Evolutionary conservation across 2,329 filamentous ascomycete genomes (phyloP).

Genomic region (Neoascochyta sp.): DNA sequence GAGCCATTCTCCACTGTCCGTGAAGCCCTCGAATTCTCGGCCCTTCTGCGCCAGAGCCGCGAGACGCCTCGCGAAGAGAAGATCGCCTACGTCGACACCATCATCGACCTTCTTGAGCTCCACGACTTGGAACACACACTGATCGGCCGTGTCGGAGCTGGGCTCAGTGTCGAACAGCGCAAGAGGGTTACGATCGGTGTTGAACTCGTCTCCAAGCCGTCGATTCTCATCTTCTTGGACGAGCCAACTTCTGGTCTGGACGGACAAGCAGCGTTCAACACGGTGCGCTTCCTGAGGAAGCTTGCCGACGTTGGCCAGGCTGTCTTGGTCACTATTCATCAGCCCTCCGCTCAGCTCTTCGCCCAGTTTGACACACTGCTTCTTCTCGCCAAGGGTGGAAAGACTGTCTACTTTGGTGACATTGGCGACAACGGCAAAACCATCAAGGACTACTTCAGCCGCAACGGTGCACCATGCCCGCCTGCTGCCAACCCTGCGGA

Average conservation of each 20-base stretch:
- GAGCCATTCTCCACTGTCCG: conserved; percentile 26
- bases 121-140: conserved; percentile 25
- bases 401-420: conserved; percentile 77
- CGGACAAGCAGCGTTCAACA: conserved; percentile 65
- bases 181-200: conserved; percentile 53
- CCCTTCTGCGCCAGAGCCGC: conserved; percentile 26
- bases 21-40: conserved; percentile 30
- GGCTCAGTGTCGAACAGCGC: conserved; percentile 48
- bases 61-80: conserved; percentile 20
- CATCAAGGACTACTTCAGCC: conserved; percentile 55
- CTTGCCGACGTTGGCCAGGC: conserved; percentile 71
- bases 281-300: conserved; percentile 67
- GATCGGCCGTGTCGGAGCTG: conserved; percentile 22
- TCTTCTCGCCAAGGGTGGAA: conserved; percentile 68
- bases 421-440: conserved; percentile 67
- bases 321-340: conserved; percentile 81
- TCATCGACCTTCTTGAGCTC: conserved; percentile 25
- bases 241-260: conserved; percentile 71
- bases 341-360: conserved; percentile 76
- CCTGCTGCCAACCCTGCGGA: conserved; percentile 54
- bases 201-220: conserved; percentile 58
- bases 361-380: conserved; percentile 78
- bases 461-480: conserved; percentile 53
- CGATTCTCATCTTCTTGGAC: conserved; percentile 68
- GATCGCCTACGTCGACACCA: conserved; percentile 24